A percentile compares a stretch with the other conserved stretches of the same genome.
phyloP scores from a whole-genome alignment of 202 grass and related monocot species.

The Eragrostis tef region DNA sequence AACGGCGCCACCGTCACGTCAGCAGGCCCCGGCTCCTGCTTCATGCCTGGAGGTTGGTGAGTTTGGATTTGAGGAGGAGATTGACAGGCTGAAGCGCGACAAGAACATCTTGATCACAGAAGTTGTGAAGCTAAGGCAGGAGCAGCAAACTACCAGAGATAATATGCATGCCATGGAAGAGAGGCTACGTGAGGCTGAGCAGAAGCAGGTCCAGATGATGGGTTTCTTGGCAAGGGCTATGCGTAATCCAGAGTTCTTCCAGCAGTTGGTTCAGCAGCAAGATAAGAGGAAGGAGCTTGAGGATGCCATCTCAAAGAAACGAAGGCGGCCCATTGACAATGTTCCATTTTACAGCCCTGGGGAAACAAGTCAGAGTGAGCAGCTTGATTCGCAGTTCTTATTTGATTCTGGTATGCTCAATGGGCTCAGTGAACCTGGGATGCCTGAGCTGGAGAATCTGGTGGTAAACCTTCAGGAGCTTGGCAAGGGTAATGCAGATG shows the following conservation, averaged over 20 bases:
- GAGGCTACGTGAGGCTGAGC: constrained; percentile 58
- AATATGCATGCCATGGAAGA: constrained; percentile 70
- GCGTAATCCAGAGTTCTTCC: constrained; percentile 71
- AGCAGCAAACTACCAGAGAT: constrained; percentile 66
- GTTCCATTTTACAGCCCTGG: constrained; percentile 46
- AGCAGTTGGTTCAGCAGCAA: constrained; percentile 72
- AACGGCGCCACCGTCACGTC: constrained; percentile 36
- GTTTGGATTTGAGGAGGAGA: constrained; percentile 81
- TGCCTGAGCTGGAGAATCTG: constrained; percentile 52
- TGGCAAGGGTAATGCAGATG: constrained; percentile 32
- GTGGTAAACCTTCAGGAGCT: constrained; percentile 56
- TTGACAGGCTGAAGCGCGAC: constrained; percentile 68
- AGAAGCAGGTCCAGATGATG: constrained; percentile 81
- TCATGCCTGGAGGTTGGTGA: constrained; percentile 74
- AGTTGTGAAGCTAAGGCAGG: constrained; percentile 83
- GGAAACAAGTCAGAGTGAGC: constrained; percentile 45
- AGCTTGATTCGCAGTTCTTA: constrained; percentile 48
- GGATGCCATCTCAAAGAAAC: constrained; percentile 85
- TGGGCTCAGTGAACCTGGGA: constrained; percentile 52
- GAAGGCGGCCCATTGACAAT: constrained; percentile 69
- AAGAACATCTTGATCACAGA: constrained; percentile 81
- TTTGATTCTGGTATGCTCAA: constrained; percentile 44
- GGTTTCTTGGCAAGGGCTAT: constrained; percentile 84
- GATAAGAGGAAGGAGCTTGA: constrained; percentile 78
- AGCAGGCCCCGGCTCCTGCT: constrained; percentile 39